Conservation (phyloP, 192 early-diverging fungal species). For the Allomyces macrogynus region DNA sequence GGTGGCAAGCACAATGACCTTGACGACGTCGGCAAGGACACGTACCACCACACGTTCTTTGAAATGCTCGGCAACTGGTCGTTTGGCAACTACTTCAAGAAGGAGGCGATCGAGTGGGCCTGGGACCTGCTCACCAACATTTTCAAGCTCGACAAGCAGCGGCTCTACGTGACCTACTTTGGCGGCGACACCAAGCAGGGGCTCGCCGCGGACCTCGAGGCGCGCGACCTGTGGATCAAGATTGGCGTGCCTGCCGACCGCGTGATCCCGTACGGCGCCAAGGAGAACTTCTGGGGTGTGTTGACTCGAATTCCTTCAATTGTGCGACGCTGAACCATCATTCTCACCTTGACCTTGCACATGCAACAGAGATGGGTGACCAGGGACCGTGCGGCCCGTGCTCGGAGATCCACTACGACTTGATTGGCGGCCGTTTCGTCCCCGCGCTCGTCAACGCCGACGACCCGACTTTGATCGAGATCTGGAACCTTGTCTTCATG, state of each 20-base stretch:
- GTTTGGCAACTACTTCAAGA: slow-evolving; percentile 99
- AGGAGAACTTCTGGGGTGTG: slow-evolving; percentile 97
- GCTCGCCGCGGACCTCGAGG: slow-evolving; percentile 66
- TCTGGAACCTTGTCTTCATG: slow-evolving; percentile 99
- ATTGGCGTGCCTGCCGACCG: slow-evolving; percentile 63
- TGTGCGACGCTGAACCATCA: background rate
- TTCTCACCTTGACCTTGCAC: no score
- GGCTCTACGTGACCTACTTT: slow-evolving; percentile 94
- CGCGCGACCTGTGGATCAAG: slow-evolving; percentile 77
- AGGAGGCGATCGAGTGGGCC: slow-evolving; percentile 71
- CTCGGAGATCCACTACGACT: slow-evolving; percentile 94
- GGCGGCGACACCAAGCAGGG: slow-evolving; percentile 66
- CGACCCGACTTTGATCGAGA: slow-evolving; percentile 92
- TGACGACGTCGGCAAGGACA: slow-evolving; percentile 94
- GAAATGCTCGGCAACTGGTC: slow-evolving; percentile 99
- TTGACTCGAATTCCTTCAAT: background rate
- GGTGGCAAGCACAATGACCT: slow-evolving; percentile 99
- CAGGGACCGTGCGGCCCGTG: slow-evolving; percentile 94
- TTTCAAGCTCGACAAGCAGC: slow-evolving; percentile 56
- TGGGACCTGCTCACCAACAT: slow-evolving; percentile 86
- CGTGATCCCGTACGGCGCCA: slow-evolving; percentile 66
- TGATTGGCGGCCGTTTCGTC: slow-evolving; percentile 83
- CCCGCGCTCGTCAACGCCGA: slow-evolving; percentile 80
- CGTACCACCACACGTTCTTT: slow-evolving; percentile 99
- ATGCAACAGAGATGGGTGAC: slow-evolving; percentile 73